Evolutionary conservation across 805 yeast genomes (phyloP), one percentile per base, ranked within the genome.

Genomic region (Starmerella riodocensis): DNA sequence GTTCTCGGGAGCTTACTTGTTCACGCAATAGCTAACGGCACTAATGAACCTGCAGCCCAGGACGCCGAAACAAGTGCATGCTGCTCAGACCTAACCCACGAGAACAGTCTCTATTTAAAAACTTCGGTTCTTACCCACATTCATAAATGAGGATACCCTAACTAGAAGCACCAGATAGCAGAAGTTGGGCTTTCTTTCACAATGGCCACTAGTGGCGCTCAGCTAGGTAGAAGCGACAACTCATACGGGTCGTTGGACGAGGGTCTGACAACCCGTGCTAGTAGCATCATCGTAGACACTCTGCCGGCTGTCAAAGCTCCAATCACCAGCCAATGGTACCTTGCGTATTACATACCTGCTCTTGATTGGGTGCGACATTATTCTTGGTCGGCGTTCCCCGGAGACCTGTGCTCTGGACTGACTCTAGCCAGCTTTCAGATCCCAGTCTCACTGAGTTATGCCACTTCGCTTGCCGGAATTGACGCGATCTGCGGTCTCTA

Each of bases 361-460:
- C 51, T 73, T 32, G 65, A 73, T 2, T 74, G 80, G 80, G 51
- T 73, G 29, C 56, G 62, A 4, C 55, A 62, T 39, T 74, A 74
- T 42, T 29, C 51, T 13, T 44, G 49, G 46, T 34, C 43, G 28
- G 54, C 57, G 33, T 48, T 75, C 30, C 47, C 69, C 7, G 70
- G 76, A 19, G 98, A 88, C 53, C 53, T 81, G 7, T 59, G 78
- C 14, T 93, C 95, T 2, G 97, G 98, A 0, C 52, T 84, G 4
- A 76, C 96, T 0, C 58, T 86, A 26, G 95, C 94, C 0, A 78
- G 91, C 4, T 88, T 85, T 59, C 96, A 86, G 56, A 74, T 88
- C 35, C 97, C 98, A 1, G 63, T 88, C 39, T 78, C 85, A n/a
- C 67, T 77, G 69, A 72, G 80, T 2, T 79, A 79, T 53, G 91